A percentile compares a stretch with the other conserved stretches of the same genome.
phyloP scores from a whole-genome alignment of 257 asterid species.

The Vinca minor region DNA sequence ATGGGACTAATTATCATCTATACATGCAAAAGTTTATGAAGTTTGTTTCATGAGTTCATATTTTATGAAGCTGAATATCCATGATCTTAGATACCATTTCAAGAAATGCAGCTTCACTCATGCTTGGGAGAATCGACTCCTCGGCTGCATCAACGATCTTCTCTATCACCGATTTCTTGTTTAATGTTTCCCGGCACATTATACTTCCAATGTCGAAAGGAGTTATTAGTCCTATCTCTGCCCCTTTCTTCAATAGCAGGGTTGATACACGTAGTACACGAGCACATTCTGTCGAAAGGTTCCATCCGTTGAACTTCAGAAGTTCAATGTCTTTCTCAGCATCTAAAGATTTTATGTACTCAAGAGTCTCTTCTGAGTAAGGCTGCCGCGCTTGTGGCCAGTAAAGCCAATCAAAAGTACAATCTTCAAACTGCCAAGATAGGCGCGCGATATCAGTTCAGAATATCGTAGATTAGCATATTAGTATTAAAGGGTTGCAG shows the following conservation, averaged over 20 bases:
- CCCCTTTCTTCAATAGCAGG: conserved; percentile 71
- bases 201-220: conserved; percentile 56
- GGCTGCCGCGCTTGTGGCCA: conserved; percentile 73
- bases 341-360: conserved; percentile 52
- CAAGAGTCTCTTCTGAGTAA: conserved; percentile 41
- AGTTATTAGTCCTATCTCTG: conserved; percentile 43
- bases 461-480: not conserved
- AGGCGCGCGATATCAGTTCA: not conserved
- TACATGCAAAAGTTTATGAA: not conserved
- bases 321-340: conserved; percentile 51
- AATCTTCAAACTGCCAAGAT: conserved; percentile 58
- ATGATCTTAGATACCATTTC: conserved; percentile 41
- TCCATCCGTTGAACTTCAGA: conserved; percentile 48
- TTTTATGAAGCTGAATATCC: conserved; percentile 42
- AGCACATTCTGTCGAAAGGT: conserved; percentile 40
- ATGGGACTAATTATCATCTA: not conserved
- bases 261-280: conserved; percentile 57
- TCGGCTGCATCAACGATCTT: conserved; percentile 44
- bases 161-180: conserved; percentile 49
- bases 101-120: conserved; percentile 48
- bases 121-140: conserved; percentile 42
- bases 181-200: conserved; percentile 69
- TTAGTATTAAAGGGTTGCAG: not conserved
- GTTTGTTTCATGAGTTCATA: conserved; percentile 24
- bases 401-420: conserved; percentile 79